Conservation (phyloP, 2,329 filamentous ascomycete genomes). For the Amylocarpus encephaloides region DNA sequence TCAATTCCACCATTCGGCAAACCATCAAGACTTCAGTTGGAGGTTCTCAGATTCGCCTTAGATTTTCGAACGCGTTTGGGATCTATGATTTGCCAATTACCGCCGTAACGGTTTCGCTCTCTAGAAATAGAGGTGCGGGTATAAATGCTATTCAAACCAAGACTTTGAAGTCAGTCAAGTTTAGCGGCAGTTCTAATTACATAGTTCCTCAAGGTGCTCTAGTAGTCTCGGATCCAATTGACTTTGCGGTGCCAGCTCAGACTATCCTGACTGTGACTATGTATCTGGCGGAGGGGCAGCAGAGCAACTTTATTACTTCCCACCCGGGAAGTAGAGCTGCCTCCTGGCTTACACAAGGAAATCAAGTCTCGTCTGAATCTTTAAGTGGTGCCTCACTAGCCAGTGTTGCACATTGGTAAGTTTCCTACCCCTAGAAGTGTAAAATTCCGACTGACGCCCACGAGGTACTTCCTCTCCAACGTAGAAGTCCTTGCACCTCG, state of each 20-base stretch:
- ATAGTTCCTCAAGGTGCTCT: constrained; percentile 50
- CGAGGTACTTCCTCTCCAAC: constrained; percentile 53
- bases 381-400: constrained; percentile 35
- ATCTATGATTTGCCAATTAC: constrained; percentile 53
- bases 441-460: constrained; percentile 6
- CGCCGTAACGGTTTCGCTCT: constrained; percentile 50
- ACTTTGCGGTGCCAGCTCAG: constrained; percentile 45
- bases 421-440: neutral
- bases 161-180: constrained; percentile 50
- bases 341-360: constrained; percentile 52
- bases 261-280: constrained; percentile 51
- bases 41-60: constrained; percentile 51
- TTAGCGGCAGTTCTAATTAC: constrained; percentile 46
- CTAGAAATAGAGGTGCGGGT: constrained; percentile 47
- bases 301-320: constrained; percentile 50
- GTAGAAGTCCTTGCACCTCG: constrained; percentile 50
- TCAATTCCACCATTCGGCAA: constrained; percentile 59
- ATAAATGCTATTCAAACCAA: constrained; percentile 44
- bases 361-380: constrained; percentile 45
- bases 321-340: constrained; percentile 61
- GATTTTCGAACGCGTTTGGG: constrained; percentile 61
- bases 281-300: constrained; percentile 51
- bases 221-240: constrained; percentile 54
- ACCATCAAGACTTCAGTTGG: constrained; percentile 55
- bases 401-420: constrained; percentile 35